Conservation (phyloP, 768 basidiomycete genomes). For the Tricholoma bakamatsutake region DNA sequence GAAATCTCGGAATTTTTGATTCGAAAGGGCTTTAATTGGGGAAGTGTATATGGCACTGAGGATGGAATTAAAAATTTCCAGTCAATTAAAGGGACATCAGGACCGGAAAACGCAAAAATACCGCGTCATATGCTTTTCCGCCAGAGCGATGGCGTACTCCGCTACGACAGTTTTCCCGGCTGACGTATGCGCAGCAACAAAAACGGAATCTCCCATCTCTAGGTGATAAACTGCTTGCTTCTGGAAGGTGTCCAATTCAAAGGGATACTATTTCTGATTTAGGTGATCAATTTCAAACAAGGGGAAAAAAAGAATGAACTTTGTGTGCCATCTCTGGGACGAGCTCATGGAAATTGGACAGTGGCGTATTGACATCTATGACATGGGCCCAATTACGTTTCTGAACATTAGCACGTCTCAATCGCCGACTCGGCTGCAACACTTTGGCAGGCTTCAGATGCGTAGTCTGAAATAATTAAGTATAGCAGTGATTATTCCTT, state of each 20-base stretch:
- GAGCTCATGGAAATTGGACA: slow-evolving; percentile 84
- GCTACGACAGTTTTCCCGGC: slow-evolving; percentile 99
- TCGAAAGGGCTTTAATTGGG: slow-evolving; percentile 97
- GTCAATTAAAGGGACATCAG: slow-evolving; percentile 1
- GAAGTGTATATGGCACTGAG: slow-evolving; percentile 95
- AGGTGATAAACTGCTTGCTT: slow-evolving; percentile 98
- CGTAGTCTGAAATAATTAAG: slow-evolving; percentile 35
- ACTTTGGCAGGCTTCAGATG: slow-evolving; percentile 49
- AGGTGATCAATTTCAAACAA: not conserved
- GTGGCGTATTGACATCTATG: slow-evolving; percentile 87
- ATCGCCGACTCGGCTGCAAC: slow-evolving; percentile 26
- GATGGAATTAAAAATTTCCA: slow-evolving; percentile 8
- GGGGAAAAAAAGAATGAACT: slow-evolving; percentile 32
- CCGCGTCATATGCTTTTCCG: slow-evolving; percentile 99
- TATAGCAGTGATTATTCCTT: not conserved
- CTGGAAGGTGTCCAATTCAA: slow-evolving; percentile 97
- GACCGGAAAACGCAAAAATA: slow-evolving; percentile 23
- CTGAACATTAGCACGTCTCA: slow-evolving; percentile 42
- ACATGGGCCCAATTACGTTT: slow-evolving; percentile 99
- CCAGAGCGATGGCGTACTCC: slow-evolving; percentile 96
- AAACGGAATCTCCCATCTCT: slow-evolving; percentile 95
- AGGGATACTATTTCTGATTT: slow-evolving; percentile 71
- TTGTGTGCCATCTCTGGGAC: slow-evolving; percentile 97
- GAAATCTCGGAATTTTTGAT: slow-evolving; percentile 99
- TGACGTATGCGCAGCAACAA: slow-evolving; percentile 99